phyloP scores from a whole-genome alignment of 2,329 filamentous ascomycete genomes.

The Lasiodiplodia citricola region DNA sequence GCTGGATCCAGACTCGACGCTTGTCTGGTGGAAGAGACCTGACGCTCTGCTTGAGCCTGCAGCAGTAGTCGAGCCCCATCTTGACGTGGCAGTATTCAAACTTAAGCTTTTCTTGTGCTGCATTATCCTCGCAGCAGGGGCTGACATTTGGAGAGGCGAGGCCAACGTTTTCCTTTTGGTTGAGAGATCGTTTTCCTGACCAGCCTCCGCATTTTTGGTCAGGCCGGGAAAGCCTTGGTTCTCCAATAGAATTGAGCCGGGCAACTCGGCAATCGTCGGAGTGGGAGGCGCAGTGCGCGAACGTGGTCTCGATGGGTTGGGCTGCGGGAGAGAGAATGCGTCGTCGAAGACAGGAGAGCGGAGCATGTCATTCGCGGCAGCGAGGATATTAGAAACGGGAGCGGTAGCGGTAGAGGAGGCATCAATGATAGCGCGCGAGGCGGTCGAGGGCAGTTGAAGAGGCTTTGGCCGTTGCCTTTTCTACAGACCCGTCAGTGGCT shows the following conservation, averaged over 20 bases:
- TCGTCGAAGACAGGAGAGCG: constrained; percentile 47
- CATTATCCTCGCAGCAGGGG: not conserved
- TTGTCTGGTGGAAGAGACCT: not conserved
- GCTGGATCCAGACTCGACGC: constrained; percentile 11
- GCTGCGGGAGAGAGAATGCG: constrained; percentile 30
- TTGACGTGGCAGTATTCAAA: constrained; percentile 18
- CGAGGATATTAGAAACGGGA: constrained; percentile 45
- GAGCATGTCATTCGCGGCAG: constrained; percentile 49
- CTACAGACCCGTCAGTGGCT: constrained; percentile 21
- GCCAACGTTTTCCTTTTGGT: not conserved
- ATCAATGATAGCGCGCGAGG: not conserved
- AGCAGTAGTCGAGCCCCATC: not conserved
- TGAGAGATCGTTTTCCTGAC: not conserved
- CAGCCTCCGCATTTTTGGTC: constrained; percentile 27
- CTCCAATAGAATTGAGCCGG: constrained; percentile 35
- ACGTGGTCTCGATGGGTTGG: constrained; percentile 39
- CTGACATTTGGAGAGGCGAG: not conserved
- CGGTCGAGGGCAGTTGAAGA: not conserved
- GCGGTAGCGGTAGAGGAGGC: constrained; percentile 34
- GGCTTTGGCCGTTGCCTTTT: constrained; percentile 21
- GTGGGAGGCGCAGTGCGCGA: constrained; percentile 48
- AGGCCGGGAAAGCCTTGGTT: constrained; percentile 37
- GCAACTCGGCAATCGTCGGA: constrained; percentile 36
- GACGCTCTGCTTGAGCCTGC: not conserved
- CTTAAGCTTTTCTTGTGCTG: constrained; percentile 18